A percentile compares a stretch with the other conserved stretches of the same genome.
phyloP scores from a whole-genome alignment of 352 stramenopile species.

The Phytophthora europaea region DNA sequence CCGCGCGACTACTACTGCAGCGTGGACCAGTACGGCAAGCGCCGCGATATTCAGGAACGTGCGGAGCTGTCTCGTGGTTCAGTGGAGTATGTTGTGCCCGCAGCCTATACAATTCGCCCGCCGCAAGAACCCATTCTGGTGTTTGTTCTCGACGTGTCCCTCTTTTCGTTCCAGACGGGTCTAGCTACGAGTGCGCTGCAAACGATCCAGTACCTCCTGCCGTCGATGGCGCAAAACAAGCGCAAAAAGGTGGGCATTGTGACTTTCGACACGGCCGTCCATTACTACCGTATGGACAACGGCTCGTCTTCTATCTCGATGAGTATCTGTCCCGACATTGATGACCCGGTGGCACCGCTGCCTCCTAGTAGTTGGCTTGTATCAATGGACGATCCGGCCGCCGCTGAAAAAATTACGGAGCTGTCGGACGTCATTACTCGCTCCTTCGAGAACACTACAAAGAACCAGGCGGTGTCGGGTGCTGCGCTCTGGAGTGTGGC shows the following conservation, averaged over 20 bases:
- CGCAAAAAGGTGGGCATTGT: constrained; percentile 92
- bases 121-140: constrained; percentile 90
- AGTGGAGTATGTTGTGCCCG: constrained; percentile 88
- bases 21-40: constrained; percentile 87
- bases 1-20: constrained; percentile 90
- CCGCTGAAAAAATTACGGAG: constrained; percentile 74
- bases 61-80: constrained; percentile 84
- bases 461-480: constrained; percentile 83
- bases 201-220: constrained; percentile 83
- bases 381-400: constrained; percentile 82
- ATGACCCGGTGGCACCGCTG: constrained; percentile 80
- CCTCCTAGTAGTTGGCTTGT: constrained; percentile 84
- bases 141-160: constrained; percentile 89
- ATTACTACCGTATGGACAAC: constrained; percentile 89
- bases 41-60: constrained; percentile 83
- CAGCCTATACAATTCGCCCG: constrained; percentile 84
- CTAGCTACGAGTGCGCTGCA: constrained; percentile 70
- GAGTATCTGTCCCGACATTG: constrained; percentile 81
- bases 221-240: constrained; percentile 80
- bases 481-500: constrained; percentile 84
- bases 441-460: constrained; percentile 74
- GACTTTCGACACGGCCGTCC: constrained; percentile 85
- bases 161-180: constrained; percentile 85
- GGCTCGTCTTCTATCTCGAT: constrained; percentile 73
- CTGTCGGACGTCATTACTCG: constrained; percentile 77